Percentiles rank a stretch among this genome's conserved stretches.
Conservation (phyloP, 768 basidiomycete species). For the Pisolithus marmoratus region DNA sequence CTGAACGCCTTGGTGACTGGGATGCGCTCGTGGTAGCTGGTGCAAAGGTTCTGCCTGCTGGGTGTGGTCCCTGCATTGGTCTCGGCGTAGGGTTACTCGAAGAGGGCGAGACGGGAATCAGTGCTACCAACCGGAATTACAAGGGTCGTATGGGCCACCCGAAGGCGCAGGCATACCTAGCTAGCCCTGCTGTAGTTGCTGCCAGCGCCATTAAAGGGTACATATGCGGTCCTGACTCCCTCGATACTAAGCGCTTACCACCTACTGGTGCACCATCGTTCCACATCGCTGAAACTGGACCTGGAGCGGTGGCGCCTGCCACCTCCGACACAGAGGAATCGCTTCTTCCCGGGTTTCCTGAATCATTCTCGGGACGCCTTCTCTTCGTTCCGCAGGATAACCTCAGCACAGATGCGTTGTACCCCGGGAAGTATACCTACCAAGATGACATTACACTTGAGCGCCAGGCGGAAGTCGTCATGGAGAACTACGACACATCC, state of each 20-base stretch:
- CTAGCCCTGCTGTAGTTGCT: constrained; percentile 94
- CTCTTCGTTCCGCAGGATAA: constrained; percentile 96
- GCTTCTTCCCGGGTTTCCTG: constrained; percentile 78
- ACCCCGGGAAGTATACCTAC: constrained; percentile 98
- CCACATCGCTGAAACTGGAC: constrained; percentile 37
- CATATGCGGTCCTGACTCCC: constrained; percentile 75
- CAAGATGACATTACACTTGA: constrained; percentile 97
- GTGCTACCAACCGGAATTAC: constrained; percentile 98
- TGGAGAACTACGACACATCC: constrained; percentile 96
- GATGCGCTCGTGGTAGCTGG: constrained; percentile 79
- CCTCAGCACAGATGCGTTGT: constrained; percentile 95
- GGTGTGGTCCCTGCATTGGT: constrained; percentile 98
- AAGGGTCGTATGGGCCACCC: constrained; percentile 99
- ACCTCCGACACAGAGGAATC: constrained; percentile 44
- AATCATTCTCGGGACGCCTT: constrained; percentile 75
- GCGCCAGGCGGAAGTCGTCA: constrained; percentile 91
- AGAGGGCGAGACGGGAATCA: constrained; percentile 94
- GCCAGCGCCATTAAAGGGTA: constrained; percentile 91
- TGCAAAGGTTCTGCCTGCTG: constrained; percentile 88
- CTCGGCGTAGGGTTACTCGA: constrained; percentile 88
- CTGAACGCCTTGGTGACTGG: constrained; percentile 86
- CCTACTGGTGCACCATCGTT: constrained; percentile 50
- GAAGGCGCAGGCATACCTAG: constrained; percentile 91
- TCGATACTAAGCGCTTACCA: constrained; percentile 51
- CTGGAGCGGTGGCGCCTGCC: constrained; percentile 24